Evolutionary conservation across 768 basidiomycete species (phyloP).

Genomic region (Boletus reticuloceps): DNA sequence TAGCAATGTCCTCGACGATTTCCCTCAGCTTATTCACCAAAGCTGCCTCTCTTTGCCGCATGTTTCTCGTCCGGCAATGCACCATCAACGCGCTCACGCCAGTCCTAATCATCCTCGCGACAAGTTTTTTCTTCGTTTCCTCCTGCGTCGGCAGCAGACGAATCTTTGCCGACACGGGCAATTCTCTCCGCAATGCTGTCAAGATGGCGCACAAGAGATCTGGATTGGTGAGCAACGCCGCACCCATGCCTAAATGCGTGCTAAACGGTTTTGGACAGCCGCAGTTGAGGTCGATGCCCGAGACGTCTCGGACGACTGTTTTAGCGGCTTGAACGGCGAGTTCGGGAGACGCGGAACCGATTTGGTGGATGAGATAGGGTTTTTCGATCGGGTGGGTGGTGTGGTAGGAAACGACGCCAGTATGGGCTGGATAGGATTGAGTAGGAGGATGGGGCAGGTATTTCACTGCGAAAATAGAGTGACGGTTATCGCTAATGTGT

Average conservation of each 20-base stretch:
- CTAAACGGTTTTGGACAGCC: constrained; percentile 98
- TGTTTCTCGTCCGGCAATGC: constrained; percentile 90
- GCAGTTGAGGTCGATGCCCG: constrained; percentile 96
- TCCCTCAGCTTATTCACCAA: constrained; percentile 74
- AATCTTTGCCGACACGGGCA: constrained; percentile 94
- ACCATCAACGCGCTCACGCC: constrained; percentile 90
- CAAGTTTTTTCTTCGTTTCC: constrained; percentile 87
- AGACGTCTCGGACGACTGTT: constrained; percentile 81
- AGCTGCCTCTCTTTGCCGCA: constrained; percentile 82
- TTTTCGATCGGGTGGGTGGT: constrained; percentile 95
- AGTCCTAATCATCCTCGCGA: constrained; percentile 81
- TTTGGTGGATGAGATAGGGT: constrained; percentile 92
- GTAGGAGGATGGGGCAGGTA: not conserved
- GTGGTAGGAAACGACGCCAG: constrained; percentile 85
- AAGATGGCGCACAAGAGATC: constrained; percentile 90
- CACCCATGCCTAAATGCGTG: constrained; percentile 93
- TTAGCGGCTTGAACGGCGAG: constrained; percentile 92
- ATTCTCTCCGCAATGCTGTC: constrained; percentile 64
- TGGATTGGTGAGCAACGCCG: constrained; percentile 88
- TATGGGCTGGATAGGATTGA: constrained; percentile 63
- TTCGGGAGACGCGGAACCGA: constrained; percentile 86
- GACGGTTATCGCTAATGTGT: too few relatives aligned
- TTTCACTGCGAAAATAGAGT: too few relatives aligned
- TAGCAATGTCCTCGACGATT: constrained; percentile 85
- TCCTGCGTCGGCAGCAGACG: constrained; percentile 82